phyloP scores from a whole-genome alignment of 768 basidiomycete species.

The Boletus vermiculosoides region DNA sequence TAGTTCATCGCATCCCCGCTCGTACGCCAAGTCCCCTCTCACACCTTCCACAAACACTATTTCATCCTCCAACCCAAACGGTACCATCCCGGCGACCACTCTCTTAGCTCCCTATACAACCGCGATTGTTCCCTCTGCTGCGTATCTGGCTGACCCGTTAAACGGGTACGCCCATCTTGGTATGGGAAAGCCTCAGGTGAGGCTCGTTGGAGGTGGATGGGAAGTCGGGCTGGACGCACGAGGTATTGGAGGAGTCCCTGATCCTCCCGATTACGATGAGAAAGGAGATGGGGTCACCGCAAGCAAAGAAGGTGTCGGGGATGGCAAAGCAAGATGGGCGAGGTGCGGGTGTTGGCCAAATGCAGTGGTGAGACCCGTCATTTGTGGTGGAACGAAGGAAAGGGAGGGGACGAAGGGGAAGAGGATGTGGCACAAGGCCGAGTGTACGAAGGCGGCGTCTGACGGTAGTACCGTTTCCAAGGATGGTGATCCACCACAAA shows the following conservation, averaged over 20 bases:
- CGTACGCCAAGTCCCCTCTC: conserved; percentile 28
- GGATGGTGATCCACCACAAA: not conserved
- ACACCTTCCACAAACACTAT: conserved; percentile 38
- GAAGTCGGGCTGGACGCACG: conserved; percentile 79
- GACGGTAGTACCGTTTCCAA: not conserved
- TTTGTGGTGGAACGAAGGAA: conserved; percentile 33
- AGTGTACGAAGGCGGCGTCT: conserved; percentile 11
- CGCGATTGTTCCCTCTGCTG: conserved; percentile 60
- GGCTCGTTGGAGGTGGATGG: conserved; percentile 73
- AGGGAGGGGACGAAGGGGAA: conserved; percentile 18
- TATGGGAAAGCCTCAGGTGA: conserved; percentile 81
- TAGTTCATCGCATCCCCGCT: conserved; percentile 19
- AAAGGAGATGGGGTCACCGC: not conserved
- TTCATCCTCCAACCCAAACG: conserved; percentile 47
- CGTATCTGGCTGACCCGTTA: conserved; percentile 75
- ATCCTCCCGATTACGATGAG: conserved; percentile 22
- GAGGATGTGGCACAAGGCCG: conserved; percentile 17
- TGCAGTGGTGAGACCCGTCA: conserved; percentile 43
- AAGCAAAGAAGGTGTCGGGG: conserved; percentile 38
- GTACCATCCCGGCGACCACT: conserved; percentile 49
- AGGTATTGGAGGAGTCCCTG: conserved; percentile 51
- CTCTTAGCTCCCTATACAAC: conserved; percentile 66
- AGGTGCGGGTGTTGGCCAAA: conserved; percentile 57
- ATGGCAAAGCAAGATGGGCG: conserved; percentile 49
- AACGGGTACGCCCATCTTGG: conserved; percentile 86